A percentile compares a stretch with the other conserved stretches of the same genome.
Conservation (phyloP, 768 basidiomycete genomes). For the Psilocybe sp. region DNA sequence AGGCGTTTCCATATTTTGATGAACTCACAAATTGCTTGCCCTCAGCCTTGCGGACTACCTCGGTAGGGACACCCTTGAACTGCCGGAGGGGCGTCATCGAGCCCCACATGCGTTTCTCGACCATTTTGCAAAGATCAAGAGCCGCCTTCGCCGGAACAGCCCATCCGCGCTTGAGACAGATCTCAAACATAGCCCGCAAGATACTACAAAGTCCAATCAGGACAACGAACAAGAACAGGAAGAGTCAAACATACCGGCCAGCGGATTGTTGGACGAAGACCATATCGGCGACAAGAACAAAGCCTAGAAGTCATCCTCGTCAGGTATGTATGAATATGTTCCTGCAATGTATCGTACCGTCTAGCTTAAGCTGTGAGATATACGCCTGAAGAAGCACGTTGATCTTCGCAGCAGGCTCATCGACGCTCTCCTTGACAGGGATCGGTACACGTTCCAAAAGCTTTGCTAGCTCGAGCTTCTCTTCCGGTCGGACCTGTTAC, state of each 20-base stretch:
- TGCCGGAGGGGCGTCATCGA: slow-evolving; percentile 97
- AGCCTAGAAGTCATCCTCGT: slow-evolving; percentile 39
- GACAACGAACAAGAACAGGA: not conserved
- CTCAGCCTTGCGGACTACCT: slow-evolving; percentile 88
- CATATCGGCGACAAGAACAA: slow-evolving; percentile 87
- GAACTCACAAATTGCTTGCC: slow-evolving; percentile 90
- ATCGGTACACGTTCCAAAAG: slow-evolving; percentile 93
- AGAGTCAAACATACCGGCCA: slow-evolving; percentile 56
- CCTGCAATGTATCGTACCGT: slow-evolving; percentile 44
- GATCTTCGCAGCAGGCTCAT: slow-evolving; percentile 96
- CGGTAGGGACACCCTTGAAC: slow-evolving; percentile 86
- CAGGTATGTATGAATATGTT: not conserved
- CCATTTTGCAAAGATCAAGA: slow-evolving; percentile 95
- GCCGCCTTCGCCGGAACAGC: slow-evolving; percentile 89
- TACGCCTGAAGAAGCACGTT: slow-evolving; percentile 95
- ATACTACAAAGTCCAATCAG: slow-evolving; percentile 46
- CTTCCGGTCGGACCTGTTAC: slow-evolving; percentile 70
- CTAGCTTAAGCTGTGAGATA: slow-evolving; percentile 90
- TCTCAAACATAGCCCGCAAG: slow-evolving; percentile 95
- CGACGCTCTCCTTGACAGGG: slow-evolving; percentile 94
- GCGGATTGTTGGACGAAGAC: slow-evolving; percentile 98
- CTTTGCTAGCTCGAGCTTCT: slow-evolving; percentile 88
- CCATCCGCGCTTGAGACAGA: slow-evolving; percentile 98
- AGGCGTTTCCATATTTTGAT: not conserved
- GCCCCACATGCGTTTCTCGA: slow-evolving; percentile 90